These are phyloP conservation scores for Torulaspora globosa DNA, from an alignment of 1,139 yeast species.

Conservation along the genomic window DNA sequence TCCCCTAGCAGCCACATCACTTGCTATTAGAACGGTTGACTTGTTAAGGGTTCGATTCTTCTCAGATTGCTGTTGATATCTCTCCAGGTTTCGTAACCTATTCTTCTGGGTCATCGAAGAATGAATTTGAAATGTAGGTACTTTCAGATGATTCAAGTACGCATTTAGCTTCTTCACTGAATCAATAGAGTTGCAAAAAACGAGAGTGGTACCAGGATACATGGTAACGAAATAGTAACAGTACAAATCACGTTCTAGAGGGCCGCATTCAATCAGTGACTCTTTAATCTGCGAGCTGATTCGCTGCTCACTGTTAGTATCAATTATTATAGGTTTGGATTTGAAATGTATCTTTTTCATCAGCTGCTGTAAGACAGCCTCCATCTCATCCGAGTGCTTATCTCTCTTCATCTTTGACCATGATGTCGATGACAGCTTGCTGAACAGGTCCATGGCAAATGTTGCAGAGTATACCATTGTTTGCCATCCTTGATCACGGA, in stretches of 20 bases:
- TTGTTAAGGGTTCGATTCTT: slow-evolving; percentile 36
- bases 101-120: slow-evolving; percentile 95
- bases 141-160: slow-evolving; percentile 60
- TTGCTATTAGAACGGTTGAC: slow-evolving; percentile 77
- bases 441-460: slow-evolving; percentile 76
- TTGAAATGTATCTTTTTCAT: slow-evolving; percentile 58
- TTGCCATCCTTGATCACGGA: slow-evolving; percentile 61
- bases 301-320: slow-evolving; percentile 81
- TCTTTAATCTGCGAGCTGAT: slow-evolving; percentile 77
- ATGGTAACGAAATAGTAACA: slow-evolving; percentile 79
- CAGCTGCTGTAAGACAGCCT: slow-evolving; percentile 52
- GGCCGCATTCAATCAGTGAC: slow-evolving; percentile 86
- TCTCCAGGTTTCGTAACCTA: slow-evolving; percentile 78
- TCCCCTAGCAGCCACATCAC: slow-evolving; percentile 99
- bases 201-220: slow-evolving; percentile 86
- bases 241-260: slow-evolving; percentile 84
- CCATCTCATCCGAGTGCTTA: slow-evolving; percentile 46
- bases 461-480: slow-evolving; percentile 94
- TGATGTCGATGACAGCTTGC: slow-evolving; percentile 54
- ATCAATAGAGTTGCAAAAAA: slow-evolving; percentile 91
- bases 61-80: slow-evolving; percentile 53
- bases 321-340: slow-evolving; percentile 62
- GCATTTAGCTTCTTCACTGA: slow-evolving; percentile 85
- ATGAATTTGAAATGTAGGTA: slow-evolving; percentile 79
- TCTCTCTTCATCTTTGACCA: slow-evolving; percentile 40